Conservation (phyloP, 768 basidiomycete genomes). For the Gloeostereum incarnatum region DNA sequence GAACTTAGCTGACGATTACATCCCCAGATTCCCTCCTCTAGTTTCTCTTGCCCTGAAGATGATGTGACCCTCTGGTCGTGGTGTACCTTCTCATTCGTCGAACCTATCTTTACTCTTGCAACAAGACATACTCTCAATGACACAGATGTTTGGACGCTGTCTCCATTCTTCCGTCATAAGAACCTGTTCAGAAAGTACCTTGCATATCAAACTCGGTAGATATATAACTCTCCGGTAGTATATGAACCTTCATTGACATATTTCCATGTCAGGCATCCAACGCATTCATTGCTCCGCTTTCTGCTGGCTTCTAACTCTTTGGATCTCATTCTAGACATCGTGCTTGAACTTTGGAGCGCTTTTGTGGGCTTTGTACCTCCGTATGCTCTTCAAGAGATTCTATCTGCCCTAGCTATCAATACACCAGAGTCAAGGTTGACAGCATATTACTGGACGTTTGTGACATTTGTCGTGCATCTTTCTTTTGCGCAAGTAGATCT, state of each 20-base stretch:
- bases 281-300: conserved; percentile 51
- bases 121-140: conserved; percentile 38
- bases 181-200: conserved; percentile 59
- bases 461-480: conserved; percentile 52
- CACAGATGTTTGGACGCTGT: conserved; percentile 52
- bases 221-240: background rate
- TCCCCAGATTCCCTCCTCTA: conserved; percentile 41
- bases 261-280: conserved; percentile 30
- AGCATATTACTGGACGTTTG: conserved; percentile 51
- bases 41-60: conserved; percentile 54
- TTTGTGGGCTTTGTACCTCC: conserved; percentile 52
- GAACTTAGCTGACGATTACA: too few species aligned
- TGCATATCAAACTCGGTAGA: conserved; percentile 35
- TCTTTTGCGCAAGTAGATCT: conserved; percentile 63
- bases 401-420: conserved; percentile 36
- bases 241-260: conserved; percentile 2
- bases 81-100: conserved; percentile 55
- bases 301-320: conserved; percentile 59
- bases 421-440: conserved; percentile 27
- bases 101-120: conserved; percentile 50
- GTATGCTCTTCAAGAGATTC: conserved; percentile 54
- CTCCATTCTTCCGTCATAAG: conserved; percentile 59
- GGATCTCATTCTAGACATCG: conserved; percentile 53
- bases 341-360: conserved; percentile 49
- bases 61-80: conserved; percentile 55